Conservation (phyloP, 2,329 filamentous ascomycete genomes). For the Sphaerulina musiva region DNA sequence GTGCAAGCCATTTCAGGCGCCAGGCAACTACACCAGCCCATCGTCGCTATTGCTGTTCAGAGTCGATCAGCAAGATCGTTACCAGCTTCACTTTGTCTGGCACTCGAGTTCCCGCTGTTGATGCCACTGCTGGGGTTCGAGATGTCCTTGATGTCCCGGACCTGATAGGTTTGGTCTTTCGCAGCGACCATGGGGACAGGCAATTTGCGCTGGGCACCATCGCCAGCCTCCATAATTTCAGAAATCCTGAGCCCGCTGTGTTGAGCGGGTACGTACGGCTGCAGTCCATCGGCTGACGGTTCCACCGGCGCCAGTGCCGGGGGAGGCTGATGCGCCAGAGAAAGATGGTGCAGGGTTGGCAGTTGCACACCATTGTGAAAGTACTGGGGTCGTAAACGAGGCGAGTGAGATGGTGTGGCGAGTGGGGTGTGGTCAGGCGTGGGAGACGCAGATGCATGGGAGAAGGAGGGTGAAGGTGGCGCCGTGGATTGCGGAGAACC, state of each 20-base stretch:
- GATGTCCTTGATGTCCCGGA: constrained; percentile 64
- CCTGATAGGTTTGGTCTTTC: constrained; percentile 37
- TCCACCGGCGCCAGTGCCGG: constrained; percentile 67
- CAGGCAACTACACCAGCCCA: not conserved
- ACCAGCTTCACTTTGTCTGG: constrained; percentile 30
- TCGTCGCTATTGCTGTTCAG: not conserved
- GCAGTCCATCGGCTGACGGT: constrained; percentile 54
- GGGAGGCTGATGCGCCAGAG: constrained; percentile 51
- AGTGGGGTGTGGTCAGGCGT: constrained; percentile 98
- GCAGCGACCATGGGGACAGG: constrained; percentile 78
- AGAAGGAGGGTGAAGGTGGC: constrained; percentile 92
- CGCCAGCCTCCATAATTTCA: constrained; percentile 85
- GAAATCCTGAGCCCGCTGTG: constrained; percentile 70
- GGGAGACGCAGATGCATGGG: constrained; percentile 88
- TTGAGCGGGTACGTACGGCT: constrained; percentile 51
- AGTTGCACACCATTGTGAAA: constrained; percentile 66
- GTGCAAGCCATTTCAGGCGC: not conserved
- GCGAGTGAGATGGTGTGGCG: constrained; percentile 90
- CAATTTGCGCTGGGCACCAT: constrained; percentile 82
- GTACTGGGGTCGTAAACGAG: constrained; percentile 73
- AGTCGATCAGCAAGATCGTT: constrained; percentile 30
- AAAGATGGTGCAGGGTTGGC: constrained; percentile 72
- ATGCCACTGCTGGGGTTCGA: constrained; percentile 58
- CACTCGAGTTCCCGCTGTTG: constrained; percentile 52
- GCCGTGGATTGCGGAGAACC: constrained; percentile 94